Evolutionary conservation across 208 protist species (phyloP).

Genomic region (Leishmania tropica): DNA sequence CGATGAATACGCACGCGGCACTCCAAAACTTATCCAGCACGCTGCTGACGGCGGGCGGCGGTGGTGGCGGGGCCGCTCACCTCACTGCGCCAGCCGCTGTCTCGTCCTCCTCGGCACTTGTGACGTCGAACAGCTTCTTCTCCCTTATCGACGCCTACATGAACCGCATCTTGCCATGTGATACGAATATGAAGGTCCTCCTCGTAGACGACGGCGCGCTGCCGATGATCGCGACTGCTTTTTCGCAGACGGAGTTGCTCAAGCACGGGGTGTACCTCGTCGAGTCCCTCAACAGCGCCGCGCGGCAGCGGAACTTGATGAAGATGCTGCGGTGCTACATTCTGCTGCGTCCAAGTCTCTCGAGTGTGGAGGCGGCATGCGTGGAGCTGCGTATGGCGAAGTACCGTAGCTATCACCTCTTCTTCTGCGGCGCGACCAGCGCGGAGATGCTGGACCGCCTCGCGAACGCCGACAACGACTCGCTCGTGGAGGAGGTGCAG

Average conservation of each 20-base stretch:
- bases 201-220: constrained; percentile 95
- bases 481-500: constrained; percentile 90
- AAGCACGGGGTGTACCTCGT: constrained; percentile 97
- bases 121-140: constrained; percentile 41
- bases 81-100: not conserved
- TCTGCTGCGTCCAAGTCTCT: constrained; percentile 91
- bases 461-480: constrained; percentile 94
- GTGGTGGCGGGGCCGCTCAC: not conserved
- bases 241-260: constrained; percentile 94
- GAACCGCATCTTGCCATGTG: constrained; percentile 59
- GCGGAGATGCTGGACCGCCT: constrained; percentile 87
- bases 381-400: constrained; percentile 91
- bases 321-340: constrained; percentile 93
- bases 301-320: constrained; percentile 83
- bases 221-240: constrained; percentile 94
- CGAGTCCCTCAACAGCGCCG: constrained; percentile 79
- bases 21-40: constrained; percentile 32
- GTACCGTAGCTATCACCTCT: constrained; percentile 79
- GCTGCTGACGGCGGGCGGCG: constrained; percentile 9
- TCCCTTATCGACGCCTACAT: constrained; percentile 67
- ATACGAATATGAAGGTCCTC: constrained; percentile 95
- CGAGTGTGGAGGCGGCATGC: constrained; percentile 85
- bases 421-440: constrained; percentile 92
- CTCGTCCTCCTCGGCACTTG: constrained; percentile 6
- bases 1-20: constrained; percentile 27